Conservation (phyloP, 495 filamentous ascomycete genomes). For the Trichoderma erinaceum region DNA sequence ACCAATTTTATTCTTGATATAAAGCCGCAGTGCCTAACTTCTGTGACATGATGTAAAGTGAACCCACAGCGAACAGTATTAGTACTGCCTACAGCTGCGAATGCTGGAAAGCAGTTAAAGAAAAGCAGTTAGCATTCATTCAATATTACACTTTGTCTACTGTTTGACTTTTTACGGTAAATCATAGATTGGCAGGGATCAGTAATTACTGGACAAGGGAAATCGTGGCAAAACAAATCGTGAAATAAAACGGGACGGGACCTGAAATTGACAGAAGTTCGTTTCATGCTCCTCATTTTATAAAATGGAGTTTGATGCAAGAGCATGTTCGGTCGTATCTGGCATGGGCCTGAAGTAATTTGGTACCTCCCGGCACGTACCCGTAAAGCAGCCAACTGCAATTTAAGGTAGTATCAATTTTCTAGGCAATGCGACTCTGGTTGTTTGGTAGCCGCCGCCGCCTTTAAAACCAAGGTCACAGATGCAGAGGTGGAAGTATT, state of each 20-base stretch:
- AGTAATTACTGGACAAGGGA: background rate
- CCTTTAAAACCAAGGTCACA: too few species aligned
- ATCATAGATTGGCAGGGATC: background rate
- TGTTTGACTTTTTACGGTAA: background rate
- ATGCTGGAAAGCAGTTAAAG: background rate
- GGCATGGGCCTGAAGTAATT: background rate
- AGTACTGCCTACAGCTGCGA: too few species aligned
- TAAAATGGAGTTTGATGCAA: background rate
- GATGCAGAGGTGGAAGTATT: too few species aligned
- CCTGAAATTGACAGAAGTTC: background rate
- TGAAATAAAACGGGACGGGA: background rate
- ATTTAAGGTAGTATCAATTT: background rate
- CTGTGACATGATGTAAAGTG: too few species aligned
- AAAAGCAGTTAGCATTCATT: background rate
- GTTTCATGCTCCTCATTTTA: conserved; percentile 8
- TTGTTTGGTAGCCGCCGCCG: too few species aligned
- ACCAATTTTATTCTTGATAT: too few species aligned
- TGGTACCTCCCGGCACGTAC: background rate
- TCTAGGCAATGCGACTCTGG: too few species aligned
- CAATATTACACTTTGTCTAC: too few species aligned
- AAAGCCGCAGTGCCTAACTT: too few species aligned
- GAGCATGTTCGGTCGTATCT: background rate
- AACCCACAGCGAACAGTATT: too few species aligned
- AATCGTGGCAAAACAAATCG: background rate
- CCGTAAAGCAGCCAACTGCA: background rate